phyloP scores from a whole-genome alignment of 192 early-diverging fungal genomes.

The Coemansia umbellata region DNA sequence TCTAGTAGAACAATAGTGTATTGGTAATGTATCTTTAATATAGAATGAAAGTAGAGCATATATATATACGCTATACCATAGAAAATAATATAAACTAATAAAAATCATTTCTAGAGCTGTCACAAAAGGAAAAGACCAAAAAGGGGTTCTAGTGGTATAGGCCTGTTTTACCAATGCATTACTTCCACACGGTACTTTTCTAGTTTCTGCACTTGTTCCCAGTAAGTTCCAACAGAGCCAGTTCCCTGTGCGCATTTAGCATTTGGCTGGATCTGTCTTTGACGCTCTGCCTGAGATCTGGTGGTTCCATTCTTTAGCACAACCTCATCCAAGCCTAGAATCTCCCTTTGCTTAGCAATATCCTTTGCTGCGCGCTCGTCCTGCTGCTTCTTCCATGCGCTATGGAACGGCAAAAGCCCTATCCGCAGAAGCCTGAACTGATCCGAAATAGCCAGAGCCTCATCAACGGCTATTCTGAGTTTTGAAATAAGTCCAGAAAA shows the following conservation, averaged over 20 bases:
- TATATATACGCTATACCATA: too few relatives aligned
- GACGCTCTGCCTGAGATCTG: conserved; percentile 38
- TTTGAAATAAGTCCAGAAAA: conserved; percentile 30
- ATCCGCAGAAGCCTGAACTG: conserved; percentile 42
- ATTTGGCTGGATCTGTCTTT: conserved; percentile 24
- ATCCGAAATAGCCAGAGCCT: conserved; percentile 42
- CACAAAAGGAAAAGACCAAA: too few relatives aligned
- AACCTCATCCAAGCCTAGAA: conserved; percentile 48
- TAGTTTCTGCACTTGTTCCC: conserved; percentile 50
- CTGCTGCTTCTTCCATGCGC: conserved; percentile 38
- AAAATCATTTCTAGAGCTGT: too few relatives aligned
- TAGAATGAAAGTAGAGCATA: too few relatives aligned
- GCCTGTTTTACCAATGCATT: conserved; percentile 37
- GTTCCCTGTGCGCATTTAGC: conserved; percentile 40
- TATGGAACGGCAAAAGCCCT: conserved; percentile 41
- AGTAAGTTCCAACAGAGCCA: conserved; percentile 39
- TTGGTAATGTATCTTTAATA: too few relatives aligned
- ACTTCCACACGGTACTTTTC: conserved; percentile 50
- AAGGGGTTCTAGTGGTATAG: neutral
- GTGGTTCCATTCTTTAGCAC: conserved; percentile 47
- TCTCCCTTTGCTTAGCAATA: conserved; percentile 36
- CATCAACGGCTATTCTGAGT: conserved; percentile 28
- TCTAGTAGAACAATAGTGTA: too few relatives aligned
- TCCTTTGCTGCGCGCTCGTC: conserved; percentile 31
- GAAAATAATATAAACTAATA: too few relatives aligned